A percentile compares a stretch with the other conserved stretches of the same genome.
phyloP scores from a whole-genome alignment of 768 basidiomycete genomes.

The Psilocybe subaeruginosa region DNA sequence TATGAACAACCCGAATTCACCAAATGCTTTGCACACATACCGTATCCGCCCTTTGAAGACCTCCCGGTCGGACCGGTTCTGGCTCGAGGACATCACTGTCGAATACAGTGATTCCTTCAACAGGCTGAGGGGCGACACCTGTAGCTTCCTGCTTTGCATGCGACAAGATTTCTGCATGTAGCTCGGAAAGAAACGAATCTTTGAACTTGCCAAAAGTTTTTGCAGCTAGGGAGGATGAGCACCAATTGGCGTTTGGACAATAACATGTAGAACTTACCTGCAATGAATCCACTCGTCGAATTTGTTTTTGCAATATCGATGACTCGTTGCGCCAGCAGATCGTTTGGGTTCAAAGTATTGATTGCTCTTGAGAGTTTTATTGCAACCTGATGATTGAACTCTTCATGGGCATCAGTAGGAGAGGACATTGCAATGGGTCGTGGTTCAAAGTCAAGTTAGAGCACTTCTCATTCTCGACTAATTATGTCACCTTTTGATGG shows the following conservation, averaged over 20 bases:
- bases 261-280: conserved; percentile 47
- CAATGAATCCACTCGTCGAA: conserved; percentile 62
- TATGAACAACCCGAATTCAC: neutral
- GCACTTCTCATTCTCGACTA: neutral
- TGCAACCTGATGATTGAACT: conserved; percentile 70
- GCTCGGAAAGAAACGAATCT: conserved; percentile 73
- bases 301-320: conserved; percentile 81
- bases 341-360: conserved; percentile 83
- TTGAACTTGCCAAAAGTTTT: conserved; percentile 87
- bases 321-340: conserved; percentile 76
- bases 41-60: conserved; percentile 69
- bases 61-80: conserved; percentile 76
- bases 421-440: conserved; percentile 29
- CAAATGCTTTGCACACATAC: conserved; percentile 38
- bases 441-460: conserved; percentile 13
- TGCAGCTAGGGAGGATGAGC: conserved; percentile 52
- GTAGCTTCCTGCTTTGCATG: conserved; percentile 69
- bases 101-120: conserved; percentile 78
- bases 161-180: conserved; percentile 79
- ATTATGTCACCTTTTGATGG: conserved; percentile 5
- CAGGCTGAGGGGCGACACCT: conserved; percentile 55
- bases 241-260: neutral
- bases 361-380: conserved; percentile 81
- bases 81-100: conserved; percentile 86
- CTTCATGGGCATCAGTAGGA: conserved; percentile 26